These are phyloP conservation scores for Aureobasidium sp. DNA, from an alignment of 2,329 filamentous ascomycete genomes.

Conservation along the genomic window DNA sequence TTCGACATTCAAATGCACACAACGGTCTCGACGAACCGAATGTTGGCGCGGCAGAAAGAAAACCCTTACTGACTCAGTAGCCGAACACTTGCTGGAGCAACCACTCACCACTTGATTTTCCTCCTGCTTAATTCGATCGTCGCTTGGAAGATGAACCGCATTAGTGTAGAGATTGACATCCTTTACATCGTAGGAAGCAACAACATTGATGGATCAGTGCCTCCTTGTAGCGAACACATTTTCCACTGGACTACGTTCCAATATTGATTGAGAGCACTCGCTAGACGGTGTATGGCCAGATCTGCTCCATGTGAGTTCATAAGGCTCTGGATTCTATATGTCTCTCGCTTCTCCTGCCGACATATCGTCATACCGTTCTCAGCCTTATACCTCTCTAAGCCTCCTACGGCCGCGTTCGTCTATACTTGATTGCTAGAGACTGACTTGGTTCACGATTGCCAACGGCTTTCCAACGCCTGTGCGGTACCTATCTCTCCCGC, in stretches of 20 bases:
- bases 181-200: not conserved
- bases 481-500: not conserved
- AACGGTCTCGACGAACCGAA: slow-evolving; percentile 9
- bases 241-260: not conserved
- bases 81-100: not conserved
- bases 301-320: not conserved
- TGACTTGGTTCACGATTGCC: not conserved
- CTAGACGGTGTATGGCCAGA: not conserved
- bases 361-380: slow-evolving; percentile 1
- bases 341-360: not conserved
- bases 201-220: not conserved
- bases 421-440: not conserved
- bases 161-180: not conserved
- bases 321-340: not conserved
- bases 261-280: not conserved
- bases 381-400: not conserved
- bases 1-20: not conserved
- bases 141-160: not conserved
- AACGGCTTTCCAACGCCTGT: not conserved
- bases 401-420: not conserved
- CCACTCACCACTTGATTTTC: not conserved
- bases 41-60: not conserved
- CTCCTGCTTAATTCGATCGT: not conserved
- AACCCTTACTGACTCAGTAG: not conserved
- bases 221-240: too few species aligned